Evolutionary conservation across 257 asterid species (phyloP), one percentile per base, ranked within the genome.

Genomic region (Cruciata laevipes): DNA sequence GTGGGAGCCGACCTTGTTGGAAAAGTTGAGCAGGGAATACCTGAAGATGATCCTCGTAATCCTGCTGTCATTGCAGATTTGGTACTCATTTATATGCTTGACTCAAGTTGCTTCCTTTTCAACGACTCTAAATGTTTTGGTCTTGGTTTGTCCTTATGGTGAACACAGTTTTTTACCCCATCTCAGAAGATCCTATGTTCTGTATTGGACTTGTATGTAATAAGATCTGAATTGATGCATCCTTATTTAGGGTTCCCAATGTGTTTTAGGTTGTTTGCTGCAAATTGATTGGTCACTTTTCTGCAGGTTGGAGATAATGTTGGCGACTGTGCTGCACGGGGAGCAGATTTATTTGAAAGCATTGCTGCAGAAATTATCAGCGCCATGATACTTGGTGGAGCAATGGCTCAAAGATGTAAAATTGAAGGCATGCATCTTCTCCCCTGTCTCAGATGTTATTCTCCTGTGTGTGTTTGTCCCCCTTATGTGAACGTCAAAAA

Each of bases 1-100:
- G 98, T 92, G 72, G 98, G 98, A 74, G 98, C 98, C 65, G 98
- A 92, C 82, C 98, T 92, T 65, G 98, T 92, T 79, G 97, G 98
- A 58, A 89, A 92, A 83, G 89, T 92, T 71, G 98, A 92, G 84
- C 98, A 85, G 86, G 98, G 98, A 69, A 92, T 92, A 71, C 98
- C 98, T 61, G 98, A 89, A 85, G 98, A 92, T 70, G 98, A 92
- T 79, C 98, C 97, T 65, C 95, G 98, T 32, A 92, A 92, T 80
- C 98, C 98, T 80, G 98, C 97, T 69, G 97, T 92, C 68, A 92
- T 92, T 76, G 98, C 97, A 68, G 98, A 92, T 84, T 73, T 94
- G 96, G 99, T 94, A 83, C 57, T 27, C 53, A 18, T 51, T 52
- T 21, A 23, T 16, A 21, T 35, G 40, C 21, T 25, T 33, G 52